Evolutionary conservation across 345 rosid genomes (phyloP).

Genomic region (Melaleuca alternifolia): DNA sequence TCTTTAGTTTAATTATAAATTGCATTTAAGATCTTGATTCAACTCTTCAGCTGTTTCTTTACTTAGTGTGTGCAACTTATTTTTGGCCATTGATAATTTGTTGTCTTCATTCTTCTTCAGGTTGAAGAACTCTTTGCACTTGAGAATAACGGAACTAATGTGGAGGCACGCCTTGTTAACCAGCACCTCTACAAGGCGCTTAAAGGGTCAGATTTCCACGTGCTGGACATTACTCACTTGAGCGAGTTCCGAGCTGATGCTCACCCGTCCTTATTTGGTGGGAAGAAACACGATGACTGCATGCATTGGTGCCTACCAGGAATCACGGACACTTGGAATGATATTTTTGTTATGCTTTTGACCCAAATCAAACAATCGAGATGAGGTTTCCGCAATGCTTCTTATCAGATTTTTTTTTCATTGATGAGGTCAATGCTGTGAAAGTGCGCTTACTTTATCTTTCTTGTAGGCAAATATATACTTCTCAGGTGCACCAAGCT

Average conservation of each 20-base stretch:
- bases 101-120: constrained; percentile 11
- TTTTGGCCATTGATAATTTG: background rate
- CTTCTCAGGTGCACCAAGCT: background rate
- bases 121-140: constrained; percentile 67
- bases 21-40: background rate
- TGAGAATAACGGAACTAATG: constrained; percentile 57
- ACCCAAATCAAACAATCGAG: constrained; percentile 7
- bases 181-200: constrained; percentile 44
- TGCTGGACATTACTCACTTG: constrained; percentile 66
- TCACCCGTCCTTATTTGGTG: constrained; percentile 75
- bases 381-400: constrained; percentile 4
- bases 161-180: constrained; percentile 66
- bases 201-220: constrained; percentile 41
- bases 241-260: constrained; percentile 94
- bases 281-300: constrained; percentile 84
- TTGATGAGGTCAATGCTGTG: background rate
- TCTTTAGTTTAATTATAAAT: background rate
- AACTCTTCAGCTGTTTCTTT: background rate
- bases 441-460: background rate
- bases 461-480: background rate
- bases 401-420: background rate
- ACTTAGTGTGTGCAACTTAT: background rate
- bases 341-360: constrained; percentile 37
- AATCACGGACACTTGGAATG: constrained; percentile 78
- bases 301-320: constrained; percentile 99